Percentiles rank a stretch among this genome's conserved stretches.
Conservation (phyloP, 2,329 filamentous ascomycete species). For the Colletotrichum destructivum region DNA sequence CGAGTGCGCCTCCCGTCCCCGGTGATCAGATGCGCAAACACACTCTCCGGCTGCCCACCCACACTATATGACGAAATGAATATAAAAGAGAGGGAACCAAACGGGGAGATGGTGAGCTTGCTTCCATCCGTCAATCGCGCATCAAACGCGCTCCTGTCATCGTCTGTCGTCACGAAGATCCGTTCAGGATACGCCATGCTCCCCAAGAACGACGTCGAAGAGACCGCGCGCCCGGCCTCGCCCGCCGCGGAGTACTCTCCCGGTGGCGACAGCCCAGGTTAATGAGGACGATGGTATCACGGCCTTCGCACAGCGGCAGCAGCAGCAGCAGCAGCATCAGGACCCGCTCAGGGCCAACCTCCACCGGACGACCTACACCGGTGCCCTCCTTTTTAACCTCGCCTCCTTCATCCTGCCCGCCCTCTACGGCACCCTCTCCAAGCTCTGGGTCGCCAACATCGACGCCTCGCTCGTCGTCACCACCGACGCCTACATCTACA, state of each 20-base stretch:
- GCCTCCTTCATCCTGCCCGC: slow-evolving; percentile 76
- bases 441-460: slow-evolving; percentile 80
- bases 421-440: slow-evolving; percentile 76
- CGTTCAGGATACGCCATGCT: slow-evolving; percentile 28
- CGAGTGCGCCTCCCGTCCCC: too few species aligned
- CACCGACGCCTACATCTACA: slow-evolving; percentile 79
- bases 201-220: slow-evolving; percentile 23
- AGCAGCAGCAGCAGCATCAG: too few species aligned
- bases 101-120: background rate
- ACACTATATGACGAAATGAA: too few species aligned
- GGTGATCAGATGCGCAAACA: too few species aligned
- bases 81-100: too few species aligned
- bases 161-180: background rate
- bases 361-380: slow-evolving; percentile 60
- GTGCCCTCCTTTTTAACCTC: slow-evolving; percentile 75
- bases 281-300: too few species aligned
- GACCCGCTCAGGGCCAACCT: background rate
- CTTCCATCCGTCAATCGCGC: slow-evolving; percentile 16
- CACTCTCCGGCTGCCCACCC: too few species aligned
- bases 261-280: background rate
- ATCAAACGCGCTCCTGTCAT: slow-evolving; percentile 21
- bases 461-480: slow-evolving; percentile 73
- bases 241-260: background rate
- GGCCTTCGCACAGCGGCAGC: too few species aligned
- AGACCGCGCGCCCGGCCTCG: background rate